phyloP scores from a whole-genome alignment of 1,139 yeast species.

The Cylindricascospora bacillispora region DNA sequence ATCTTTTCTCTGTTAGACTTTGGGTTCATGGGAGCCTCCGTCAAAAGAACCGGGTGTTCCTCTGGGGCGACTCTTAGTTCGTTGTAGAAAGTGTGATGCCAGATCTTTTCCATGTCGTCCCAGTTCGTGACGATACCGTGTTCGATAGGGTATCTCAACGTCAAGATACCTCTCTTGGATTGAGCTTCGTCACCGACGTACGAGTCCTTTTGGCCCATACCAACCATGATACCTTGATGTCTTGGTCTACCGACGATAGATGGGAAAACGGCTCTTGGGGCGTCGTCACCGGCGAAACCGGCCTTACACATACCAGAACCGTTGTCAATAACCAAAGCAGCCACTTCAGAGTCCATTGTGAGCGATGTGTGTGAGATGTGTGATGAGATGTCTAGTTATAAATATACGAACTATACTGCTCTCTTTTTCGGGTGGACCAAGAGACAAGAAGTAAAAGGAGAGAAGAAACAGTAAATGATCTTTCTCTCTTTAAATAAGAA shows the following conservation, averaged over 20 bases:
- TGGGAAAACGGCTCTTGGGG: slow-evolving; percentile 99
- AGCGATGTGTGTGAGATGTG: too few species aligned
- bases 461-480: too few species aligned
- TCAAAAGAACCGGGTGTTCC: slow-evolving; percentile 95
- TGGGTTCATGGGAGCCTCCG: slow-evolving; percentile 99
- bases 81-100: slow-evolving; percentile 98
- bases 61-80: slow-evolving; percentile 98
- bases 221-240: slow-evolving; percentile 99
- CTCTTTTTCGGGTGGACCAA: too few species aligned
- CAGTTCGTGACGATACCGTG: slow-evolving; percentile 99
- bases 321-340: slow-evolving; percentile 77
- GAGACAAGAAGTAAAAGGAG: too few species aligned
- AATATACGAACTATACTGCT: too few species aligned
- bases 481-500: too few species aligned
- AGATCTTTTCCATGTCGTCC: slow-evolving; percentile 99
- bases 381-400: too few species aligned
- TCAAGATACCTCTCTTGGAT: slow-evolving; percentile 99
- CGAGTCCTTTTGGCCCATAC: slow-evolving; percentile 99
- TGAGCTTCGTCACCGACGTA: slow-evolving; percentile 99
- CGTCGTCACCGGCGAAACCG: slow-evolving; percentile 99
- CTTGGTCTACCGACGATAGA: slow-evolving; percentile 99
- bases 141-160: slow-evolving; percentile 98
- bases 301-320: slow-evolving; percentile 99
- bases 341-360: slow-evolving; percentile 20
- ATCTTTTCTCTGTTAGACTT: slow-evolving; percentile 98